Evolutionary conservation across 2,329 filamentous ascomycete genomes (phyloP), one percentile per base, ranked within the genome.

Genomic region (Tolypocladium sp.): DNA sequence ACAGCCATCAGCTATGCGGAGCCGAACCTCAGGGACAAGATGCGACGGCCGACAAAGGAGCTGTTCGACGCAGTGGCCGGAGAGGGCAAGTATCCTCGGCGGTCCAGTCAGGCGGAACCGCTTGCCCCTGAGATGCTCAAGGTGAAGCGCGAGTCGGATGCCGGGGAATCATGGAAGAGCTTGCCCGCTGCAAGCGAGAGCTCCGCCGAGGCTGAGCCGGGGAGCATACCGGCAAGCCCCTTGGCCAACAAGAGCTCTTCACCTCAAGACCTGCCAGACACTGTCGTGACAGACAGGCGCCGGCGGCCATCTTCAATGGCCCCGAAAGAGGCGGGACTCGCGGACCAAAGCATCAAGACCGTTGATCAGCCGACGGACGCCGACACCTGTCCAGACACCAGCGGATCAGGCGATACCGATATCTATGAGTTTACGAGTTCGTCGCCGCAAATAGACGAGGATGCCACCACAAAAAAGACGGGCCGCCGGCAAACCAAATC

Each of bases 21-120:
- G 70, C 90, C 90, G 1, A 93, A 89, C 67, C 77, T 94, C 49
- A 82, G 88, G 62, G 88, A 87, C 68, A 94, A 94, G 75, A 92
- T 94, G 90, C 83, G 90, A 60, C 82, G 90, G 60, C 89, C 90
- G 27, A 89, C 87, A 1, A 90, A 90, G 68, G 85, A 90, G 63
- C 73, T 92, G 12, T 83, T 88, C 41, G 89, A 92, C 70, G 90
- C 89, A 1, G 89, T 93, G 17, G 74, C 81, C 13, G 85, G 82
- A n/a, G 82, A 88, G 64, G 82, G 80, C 38, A 85, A 81, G 67
- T 77, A 79, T 60, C 60, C 78, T 63, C 69, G 77, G 56, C 72
- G 76, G 58, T 73, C 71, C 30, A 80, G 76, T 61, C 74, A 66
- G 52, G 67, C 60, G 46, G 72, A 73, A 15, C 63, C 65, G 35